A percentile compares a stretch with the other conserved stretches of the same genome.
Conservation (phyloP, 2,329 filamentous ascomycete genomes). For the Leptographium wingfieldii region DNA sequence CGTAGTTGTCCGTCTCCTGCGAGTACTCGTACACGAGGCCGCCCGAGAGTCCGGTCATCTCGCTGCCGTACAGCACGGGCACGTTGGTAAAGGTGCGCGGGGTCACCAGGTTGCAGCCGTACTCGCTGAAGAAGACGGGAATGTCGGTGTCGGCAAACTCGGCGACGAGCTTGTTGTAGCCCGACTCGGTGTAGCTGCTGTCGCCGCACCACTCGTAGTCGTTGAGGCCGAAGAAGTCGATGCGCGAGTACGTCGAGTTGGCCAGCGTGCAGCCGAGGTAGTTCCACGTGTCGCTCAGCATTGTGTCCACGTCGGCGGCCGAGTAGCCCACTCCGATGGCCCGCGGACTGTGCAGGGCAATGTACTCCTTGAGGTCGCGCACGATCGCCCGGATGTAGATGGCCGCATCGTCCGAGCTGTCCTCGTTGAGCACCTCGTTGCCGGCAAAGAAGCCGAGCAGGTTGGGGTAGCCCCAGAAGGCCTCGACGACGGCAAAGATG, state of each 20-base stretch:
- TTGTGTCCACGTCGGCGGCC: constrained; percentile 65
- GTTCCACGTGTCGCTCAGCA: constrained; percentile 53
- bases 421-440: constrained; percentile 67
- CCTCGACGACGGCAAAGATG: constrained; percentile 52
- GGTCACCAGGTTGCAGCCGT: constrained; percentile 55
- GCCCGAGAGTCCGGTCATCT: constrained; percentile 55
- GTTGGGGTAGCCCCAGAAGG: constrained; percentile 67
- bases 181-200: constrained; percentile 38
- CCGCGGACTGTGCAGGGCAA: constrained; percentile 62
- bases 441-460: constrained; percentile 74
- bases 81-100: constrained; percentile 63
- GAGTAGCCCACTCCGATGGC: constrained; percentile 76
- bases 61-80: constrained; percentile 49
- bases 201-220: constrained; percentile 53
- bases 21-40: constrained; percentile 67
- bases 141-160: constrained; percentile 53
- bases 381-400: constrained; percentile 73
- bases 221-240: constrained; percentile 69
- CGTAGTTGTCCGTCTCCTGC: constrained; percentile 50
- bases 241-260: constrained; percentile 31
- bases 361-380: constrained; percentile 70
- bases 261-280: constrained; percentile 66
- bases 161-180: constrained; percentile 42
- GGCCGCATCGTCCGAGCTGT: constrained; percentile 47
- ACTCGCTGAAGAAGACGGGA: constrained; percentile 67